Base-by-base conservation (phyloP, 192 early-diverging fungal species). In the Coemansia erecta region DNA sequence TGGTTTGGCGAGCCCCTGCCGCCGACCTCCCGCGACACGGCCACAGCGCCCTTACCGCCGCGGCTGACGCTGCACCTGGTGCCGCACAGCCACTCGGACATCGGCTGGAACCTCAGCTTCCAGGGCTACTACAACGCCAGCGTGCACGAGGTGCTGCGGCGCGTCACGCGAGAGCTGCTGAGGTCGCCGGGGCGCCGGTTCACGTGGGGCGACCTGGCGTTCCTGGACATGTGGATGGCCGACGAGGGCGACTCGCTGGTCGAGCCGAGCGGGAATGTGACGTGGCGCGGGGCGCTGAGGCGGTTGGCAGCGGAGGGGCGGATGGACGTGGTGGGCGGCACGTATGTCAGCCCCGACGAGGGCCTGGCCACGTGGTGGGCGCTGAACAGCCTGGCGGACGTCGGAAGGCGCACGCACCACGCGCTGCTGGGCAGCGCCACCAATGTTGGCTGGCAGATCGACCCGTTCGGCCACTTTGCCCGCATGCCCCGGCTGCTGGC, bases 31-130 rank as follows among this genome's bases (percentile, higher is more conserved):
- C 56, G 70, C 7, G 66, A 72, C 7, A 19, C 37, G n/a, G 11
- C 39, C 7, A 7, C 6, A 4, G 48, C 31, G 15, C 39, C 41
- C 7, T 23, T 26, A 13, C 58, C 62, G 31, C 66, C 69, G 11
- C 68, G 60, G 26, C 65, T 78, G 14, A 78, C 75, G 7, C 40
- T 78, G 21, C 75, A 78, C 24, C 31, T 78, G 26, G 24, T 78
- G 22, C 47, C 75, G n/a, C 75, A 78, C 63, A 72, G 69, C 40
- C 75, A 78, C 56, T 65, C 66, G 21, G 75, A 78, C 43, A 51
- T 69, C n/a, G 75, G 75, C 26, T 78, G 75, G 75, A 78, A 78
- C 69, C 66, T 68, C 21, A 78, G 70, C 22, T 58, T 78, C 22
- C 53, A 58, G 18, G 62, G 47, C 3, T 78, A 78, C 70, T 78